Conservation (phyloP, 179 eudicot species). For the Silene vulgaris region DNA sequence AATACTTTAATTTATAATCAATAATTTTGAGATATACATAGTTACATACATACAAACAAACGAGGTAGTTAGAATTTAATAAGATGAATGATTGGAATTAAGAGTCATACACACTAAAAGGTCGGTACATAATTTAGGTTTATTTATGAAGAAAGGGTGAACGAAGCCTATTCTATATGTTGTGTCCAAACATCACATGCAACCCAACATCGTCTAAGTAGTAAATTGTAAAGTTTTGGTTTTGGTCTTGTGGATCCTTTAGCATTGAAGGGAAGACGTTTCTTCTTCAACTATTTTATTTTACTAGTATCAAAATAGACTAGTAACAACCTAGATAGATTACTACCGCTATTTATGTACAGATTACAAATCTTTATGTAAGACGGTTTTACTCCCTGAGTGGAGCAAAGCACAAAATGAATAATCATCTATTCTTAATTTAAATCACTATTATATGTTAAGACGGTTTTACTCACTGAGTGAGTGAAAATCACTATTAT, state of each 20-base stretch:
- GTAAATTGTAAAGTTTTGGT: background rate
- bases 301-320: too few relatives aligned
- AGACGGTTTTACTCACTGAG: too few relatives aligned
- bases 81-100: constrained; percentile 26
- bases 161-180: constrained; percentile 19
- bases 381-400: too few relatives aligned
- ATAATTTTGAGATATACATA: too few relatives aligned
- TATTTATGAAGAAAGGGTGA: constrained; percentile 21
- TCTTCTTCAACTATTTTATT: background rate
- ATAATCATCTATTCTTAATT: too few relatives aligned
- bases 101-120: constrained; percentile 20
- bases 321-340: too few relatives aligned
- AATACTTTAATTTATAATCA: too few relatives aligned
- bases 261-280: background rate
- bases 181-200: constrained; percentile 30
- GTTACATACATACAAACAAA: background rate
- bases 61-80: constrained; percentile 4
- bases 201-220: constrained; percentile 24
- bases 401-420: too few relatives aligned
- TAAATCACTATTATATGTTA: too few relatives aligned
- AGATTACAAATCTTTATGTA: too few relatives aligned
- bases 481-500: too few relatives aligned
- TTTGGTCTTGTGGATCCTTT: background rate
- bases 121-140: constrained; percentile 17
- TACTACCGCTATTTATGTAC: too few relatives aligned